A percentile compares a stretch with the other conserved stretches of the same genome.
Evolutionary conservation across 495 filamentous ascomycete species (phyloP).

Genomic region (Thermochaetoides thermophila): DNA sequence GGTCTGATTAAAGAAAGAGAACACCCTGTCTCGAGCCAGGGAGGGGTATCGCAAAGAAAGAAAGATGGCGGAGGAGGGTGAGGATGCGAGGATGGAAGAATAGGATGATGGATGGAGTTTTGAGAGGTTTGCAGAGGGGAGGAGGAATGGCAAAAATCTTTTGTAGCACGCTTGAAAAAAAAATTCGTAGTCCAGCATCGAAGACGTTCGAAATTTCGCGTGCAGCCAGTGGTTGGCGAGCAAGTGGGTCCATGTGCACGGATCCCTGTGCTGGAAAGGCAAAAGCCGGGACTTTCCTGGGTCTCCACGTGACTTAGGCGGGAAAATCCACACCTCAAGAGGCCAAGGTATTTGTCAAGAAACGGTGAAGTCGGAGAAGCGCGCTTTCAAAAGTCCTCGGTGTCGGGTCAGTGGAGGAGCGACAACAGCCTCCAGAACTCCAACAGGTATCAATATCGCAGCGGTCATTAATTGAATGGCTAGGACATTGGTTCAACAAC

Average conservation of each 20-base stretch:
- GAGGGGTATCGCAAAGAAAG: conserved; percentile 16
- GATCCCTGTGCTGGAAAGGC: conserved; percentile 1
- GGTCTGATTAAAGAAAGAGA: conserved; percentile 22
- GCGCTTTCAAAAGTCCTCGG: not conserved
- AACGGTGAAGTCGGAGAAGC: too few relatives aligned
- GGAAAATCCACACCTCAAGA: too few relatives aligned
- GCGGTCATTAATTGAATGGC: too few relatives aligned
- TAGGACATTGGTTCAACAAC: too few relatives aligned
- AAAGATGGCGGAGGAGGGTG: conserved; percentile 2
- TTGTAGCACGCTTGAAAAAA: conserved; percentile 13
- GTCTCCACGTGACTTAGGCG: not conserved
- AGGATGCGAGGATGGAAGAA: conserved; percentile 15
- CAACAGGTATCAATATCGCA: too few relatives aligned
- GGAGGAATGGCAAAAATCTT: conserved; percentile 9
- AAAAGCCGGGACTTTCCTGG: not conserved
- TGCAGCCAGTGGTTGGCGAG: conserved; percentile 7
- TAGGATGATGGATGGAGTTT: conserved; percentile 15
- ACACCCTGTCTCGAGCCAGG: conserved; percentile 14
- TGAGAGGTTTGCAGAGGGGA: conserved; percentile 10
- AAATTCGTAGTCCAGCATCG: conserved; percentile 27
- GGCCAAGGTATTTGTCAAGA: too few relatives aligned
- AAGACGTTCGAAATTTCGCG: conserved; percentile 21
- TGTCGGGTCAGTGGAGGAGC: not conserved
- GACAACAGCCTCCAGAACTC: too few relatives aligned
- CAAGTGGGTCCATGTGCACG: conserved; percentile 10